Base-by-base conservation (phyloP, 2,329 filamentous ascomycete genomes). In the Sclerotinia nivalis region DNA sequence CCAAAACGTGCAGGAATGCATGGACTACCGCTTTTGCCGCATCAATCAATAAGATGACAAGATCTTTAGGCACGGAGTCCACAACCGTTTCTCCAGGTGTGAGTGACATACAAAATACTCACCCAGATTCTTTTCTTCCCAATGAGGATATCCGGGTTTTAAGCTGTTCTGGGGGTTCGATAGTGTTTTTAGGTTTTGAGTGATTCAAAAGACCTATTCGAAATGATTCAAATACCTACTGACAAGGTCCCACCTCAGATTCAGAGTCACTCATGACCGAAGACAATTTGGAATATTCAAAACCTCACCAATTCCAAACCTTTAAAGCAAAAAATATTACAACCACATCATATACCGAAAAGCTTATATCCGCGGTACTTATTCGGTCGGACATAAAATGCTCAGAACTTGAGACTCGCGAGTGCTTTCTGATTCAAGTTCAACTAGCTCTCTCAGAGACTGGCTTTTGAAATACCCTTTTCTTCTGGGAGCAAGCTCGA, bases 11-110 rank as follows among this genome's bases (percentile, higher is more conserved):
- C 58, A 31, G 43, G 22, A 47, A 61, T 47, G 43, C 25, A 15
- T 61, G 43, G 43, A 34, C 20, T 61, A 61, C 59, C 43, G 43
- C 59, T 15, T n/a, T 47, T 61, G 34, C 59, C 59, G 59, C 59
- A 61, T 13, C 20, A 18, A 34, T 55, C 12, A 40, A 13, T 40
- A 40, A 13, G 37, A 40, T 22, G 28, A 0, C 2, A 55, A 34
- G 52, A 56, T 37, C 37, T 9, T 55, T 34, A 22, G 54, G 9
- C 12, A 22, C 20, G 8, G 34, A 56, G 54, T 34, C 22, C 28
- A 34, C 28, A 5, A 56, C 54, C 6, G 15, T 34, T 22, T 58
- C 37, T 40, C 34, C 13, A 58, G 55, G 10, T 9, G 55, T 58
- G 55, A 40, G 10, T 40, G 37, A 40, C 37, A 40, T 20, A 22